Base-by-base conservation (phyloP, 2,329 filamentous ascomycete genomes). In the Fusarium decemcellulare region DNA sequence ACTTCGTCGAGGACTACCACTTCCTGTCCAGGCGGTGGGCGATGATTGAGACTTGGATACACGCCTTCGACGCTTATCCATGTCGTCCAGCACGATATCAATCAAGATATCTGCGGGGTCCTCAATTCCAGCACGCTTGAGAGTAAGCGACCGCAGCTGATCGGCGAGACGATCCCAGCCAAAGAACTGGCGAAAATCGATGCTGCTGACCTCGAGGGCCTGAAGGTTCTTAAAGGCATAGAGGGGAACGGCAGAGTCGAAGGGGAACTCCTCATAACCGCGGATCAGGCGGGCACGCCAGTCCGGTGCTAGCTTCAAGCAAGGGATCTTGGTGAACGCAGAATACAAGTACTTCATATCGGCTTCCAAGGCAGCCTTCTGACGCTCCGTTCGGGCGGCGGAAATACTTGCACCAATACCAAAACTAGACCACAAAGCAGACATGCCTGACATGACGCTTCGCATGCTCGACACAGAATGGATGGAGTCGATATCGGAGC, bases 401-500 rank as follows among this genome's bases (percentile, higher is more conserved):
- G 92, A 91, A 74, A 93, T 93, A 80, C 91, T 92, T 46, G 93
- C 91, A 64, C 91, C 91, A 30, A 98, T 88, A 27, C 95, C 93
- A 71, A 98, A 91, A 75, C 91, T 94, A 23, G 93, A 92, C 95
- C 95, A 98, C 47, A 98, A 84, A 14, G 93, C 91, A 61, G 94
- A 96, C 92, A 99, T 97, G 80, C 93, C 93, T 30, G 96, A 97
- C 93, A 98, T 95, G 76, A 97, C 95, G 80, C 95, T 98, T 78
- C 95, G 91, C 72, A 99, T 93, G 82, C 96, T 98, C 27, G 95
- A 97, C 43, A 98, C 94, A 8, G 96, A 98, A 76, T 95, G 94
- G 71, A 98, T 93, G 2, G 96, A 98, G 74, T 94, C 93, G 59
- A 92, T 91, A 81, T 98, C 95, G 50, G 93, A 93, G 70, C 90